These are phyloP conservation scores for Talaromyces ruber DNA, from an alignment of 495 filamentous ascomycete genomes.

Conservation along the genomic window DNA sequence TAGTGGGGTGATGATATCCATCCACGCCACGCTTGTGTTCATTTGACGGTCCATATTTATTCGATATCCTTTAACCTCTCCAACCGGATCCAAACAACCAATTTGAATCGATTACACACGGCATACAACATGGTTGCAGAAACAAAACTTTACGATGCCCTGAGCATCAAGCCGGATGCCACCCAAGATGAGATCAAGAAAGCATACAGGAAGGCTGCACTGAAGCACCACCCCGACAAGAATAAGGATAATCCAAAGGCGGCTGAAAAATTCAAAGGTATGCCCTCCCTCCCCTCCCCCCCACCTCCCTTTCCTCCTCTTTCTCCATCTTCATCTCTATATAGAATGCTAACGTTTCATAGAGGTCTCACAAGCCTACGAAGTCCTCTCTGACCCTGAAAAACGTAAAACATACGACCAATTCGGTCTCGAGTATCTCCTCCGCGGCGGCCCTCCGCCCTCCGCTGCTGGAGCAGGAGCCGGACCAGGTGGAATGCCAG, in stretches of 20 bases:
- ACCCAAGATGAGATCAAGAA: slow-evolving; percentile 95
- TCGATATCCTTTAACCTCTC: slow-evolving; percentile 3
- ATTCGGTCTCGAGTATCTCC: slow-evolving; percentile 85
- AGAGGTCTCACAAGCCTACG: slow-evolving; percentile 93
- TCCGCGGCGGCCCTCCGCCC: slow-evolving; percentile 74
- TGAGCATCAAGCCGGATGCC: slow-evolving; percentile 69
- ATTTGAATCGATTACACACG: not conserved
- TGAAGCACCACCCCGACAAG: slow-evolving; percentile 96
- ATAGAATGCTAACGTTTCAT: slow-evolving; percentile 11
- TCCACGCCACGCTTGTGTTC: slow-evolving; percentile 6
- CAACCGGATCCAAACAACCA: too few species aligned
- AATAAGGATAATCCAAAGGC: slow-evolving; percentile 84
- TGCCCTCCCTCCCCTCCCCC: slow-evolving; percentile 6
- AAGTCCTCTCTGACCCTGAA: slow-evolving; percentile 94
- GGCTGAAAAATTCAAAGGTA: slow-evolving; percentile 80
- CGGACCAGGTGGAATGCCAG: slow-evolving; percentile 49
- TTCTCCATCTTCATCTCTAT: not conserved
- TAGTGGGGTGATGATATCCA: slow-evolving; percentile 6
- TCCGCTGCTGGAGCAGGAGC: slow-evolving; percentile 42
- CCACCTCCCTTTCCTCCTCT: not conserved
- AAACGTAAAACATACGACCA: slow-evolving; percentile 95
- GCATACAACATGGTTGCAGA: slow-evolving; percentile 67
- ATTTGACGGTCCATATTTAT: slow-evolving; percentile 4
- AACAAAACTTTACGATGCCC: slow-evolving; percentile 74
- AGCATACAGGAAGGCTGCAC: slow-evolving; percentile 83